Evolutionary conservation across 805 yeast species (phyloP).

Genomic region (Kodamaea lidongshanica): DNA sequence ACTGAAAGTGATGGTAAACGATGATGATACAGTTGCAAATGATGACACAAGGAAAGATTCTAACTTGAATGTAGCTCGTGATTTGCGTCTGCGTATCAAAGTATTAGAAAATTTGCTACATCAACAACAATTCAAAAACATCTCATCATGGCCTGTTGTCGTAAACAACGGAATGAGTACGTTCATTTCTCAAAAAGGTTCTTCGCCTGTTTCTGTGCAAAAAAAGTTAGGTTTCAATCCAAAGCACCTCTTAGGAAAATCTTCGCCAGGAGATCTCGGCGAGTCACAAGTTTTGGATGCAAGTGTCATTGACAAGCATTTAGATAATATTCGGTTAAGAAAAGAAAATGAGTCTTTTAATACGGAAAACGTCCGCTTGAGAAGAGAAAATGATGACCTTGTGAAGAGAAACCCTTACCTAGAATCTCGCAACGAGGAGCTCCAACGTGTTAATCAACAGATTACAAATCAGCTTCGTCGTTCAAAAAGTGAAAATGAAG

Average conservation of each 20-base stretch:
- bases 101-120: conserved; percentile 74
- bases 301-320: conserved; percentile 35
- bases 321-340: conserved; percentile 35
- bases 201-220: conserved; percentile 4
- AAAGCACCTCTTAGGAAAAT: not conserved
- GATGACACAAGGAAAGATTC: conserved; percentile 23
- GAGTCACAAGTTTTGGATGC: conserved; percentile 25
- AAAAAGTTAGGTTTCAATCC: conserved; percentile 1
- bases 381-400: conserved; percentile 8
- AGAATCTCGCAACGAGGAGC: too few relatives aligned
- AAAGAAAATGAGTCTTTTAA: conserved; percentile 8
- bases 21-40: conserved; percentile 7
- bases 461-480: too few relatives aligned
- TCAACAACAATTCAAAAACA: conserved; percentile 58
- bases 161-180: conserved; percentile 9
- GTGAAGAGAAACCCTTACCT: too few relatives aligned
- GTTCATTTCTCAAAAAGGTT: conserved; percentile 5
- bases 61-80: conserved; percentile 42
- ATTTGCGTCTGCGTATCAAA: conserved; percentile 65
- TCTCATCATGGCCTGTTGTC: conserved; percentile 41
- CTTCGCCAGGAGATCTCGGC: not conserved
- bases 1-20: conserved; percentile 11
- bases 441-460: too few relatives aligned
- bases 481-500: too few relatives aligned
- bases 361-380: conserved; percentile 3